These are phyloP conservation scores for Ettlia oleoabundans DNA, from an alignment of 139 green algal species.

Conservation along the genomic window DNA sequence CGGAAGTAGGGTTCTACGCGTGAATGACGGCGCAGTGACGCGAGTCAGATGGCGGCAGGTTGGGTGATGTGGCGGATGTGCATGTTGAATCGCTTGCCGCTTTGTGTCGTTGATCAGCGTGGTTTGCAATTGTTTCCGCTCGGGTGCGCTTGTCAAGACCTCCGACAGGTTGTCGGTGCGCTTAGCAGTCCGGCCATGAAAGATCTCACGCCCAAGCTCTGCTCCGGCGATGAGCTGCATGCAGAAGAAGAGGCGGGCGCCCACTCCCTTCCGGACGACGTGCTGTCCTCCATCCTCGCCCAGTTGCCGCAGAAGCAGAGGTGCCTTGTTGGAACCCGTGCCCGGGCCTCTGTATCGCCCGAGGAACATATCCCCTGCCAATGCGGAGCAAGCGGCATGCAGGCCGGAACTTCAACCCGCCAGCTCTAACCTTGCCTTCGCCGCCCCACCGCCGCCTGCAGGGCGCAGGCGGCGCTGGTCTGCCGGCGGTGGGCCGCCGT, in stretches of 20 bases:
- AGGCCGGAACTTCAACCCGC: not conserved
- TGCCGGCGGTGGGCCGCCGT: slow-evolving; percentile 3
- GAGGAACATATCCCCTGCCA: too few relatives aligned
- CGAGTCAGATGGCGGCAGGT: too few relatives aligned
- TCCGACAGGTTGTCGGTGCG: too few relatives aligned
- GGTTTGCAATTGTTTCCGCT: not conserved
- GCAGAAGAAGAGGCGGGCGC: too few relatives aligned
- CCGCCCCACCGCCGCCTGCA: not conserved
- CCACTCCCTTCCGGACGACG: slow-evolving; percentile 18
- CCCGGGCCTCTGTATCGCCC: not conserved
- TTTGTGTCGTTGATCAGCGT: not conserved
- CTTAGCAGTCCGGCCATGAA: not conserved
- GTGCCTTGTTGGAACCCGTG: not conserved
- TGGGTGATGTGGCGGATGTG: too few relatives aligned
- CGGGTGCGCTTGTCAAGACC: not conserved
- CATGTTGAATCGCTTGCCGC: too few relatives aligned
- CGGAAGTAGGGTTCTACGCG: too few relatives aligned
- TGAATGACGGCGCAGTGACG: too few relatives aligned
- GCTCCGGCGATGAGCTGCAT: not conserved
- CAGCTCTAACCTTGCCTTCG: not conserved
- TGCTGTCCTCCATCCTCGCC: not conserved
- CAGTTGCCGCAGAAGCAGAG: slow-evolving; percentile 9
- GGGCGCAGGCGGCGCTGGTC: slow-evolving; percentile 12
- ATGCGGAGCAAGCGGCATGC: too few relatives aligned
- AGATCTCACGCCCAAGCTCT: slow-evolving; percentile 17